Evolutionary conservation across 176 grass and related monocot species (phyloP).

Genomic region (Cenchrus fungigraminus): DNA sequence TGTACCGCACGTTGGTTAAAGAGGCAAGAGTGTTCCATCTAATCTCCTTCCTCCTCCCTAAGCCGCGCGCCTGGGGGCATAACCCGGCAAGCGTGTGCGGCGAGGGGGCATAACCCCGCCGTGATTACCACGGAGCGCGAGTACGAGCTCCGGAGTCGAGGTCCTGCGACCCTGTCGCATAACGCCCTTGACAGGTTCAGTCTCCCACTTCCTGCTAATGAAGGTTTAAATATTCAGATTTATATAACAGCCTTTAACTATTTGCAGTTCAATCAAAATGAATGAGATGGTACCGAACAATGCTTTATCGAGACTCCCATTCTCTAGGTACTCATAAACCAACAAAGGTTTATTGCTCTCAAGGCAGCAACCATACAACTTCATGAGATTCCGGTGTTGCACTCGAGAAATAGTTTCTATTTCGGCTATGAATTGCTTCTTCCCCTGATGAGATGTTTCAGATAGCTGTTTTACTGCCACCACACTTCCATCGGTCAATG

Average conservation of each 20-base stretch:
- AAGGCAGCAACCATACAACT: conserved; percentile 69
- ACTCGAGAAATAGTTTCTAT: conserved; percentile 79
- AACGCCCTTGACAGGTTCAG: conserved; percentile 1
- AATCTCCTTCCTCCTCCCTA: too few species aligned
- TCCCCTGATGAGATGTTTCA: conserved; percentile 66
- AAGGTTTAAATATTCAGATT: neutral
- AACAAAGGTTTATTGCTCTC: conserved; percentile 61
- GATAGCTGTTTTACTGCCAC: conserved; percentile 79
- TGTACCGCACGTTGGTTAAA: too few species aligned
- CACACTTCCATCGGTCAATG: conserved; percentile 53
- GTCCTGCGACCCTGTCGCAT: too few species aligned
- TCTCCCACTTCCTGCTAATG: conserved; percentile 41
- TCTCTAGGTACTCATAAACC: conserved; percentile 81
- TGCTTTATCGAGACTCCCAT: conserved; percentile 75
- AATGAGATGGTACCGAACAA: conserved; percentile 52
- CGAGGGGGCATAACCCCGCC: too few species aligned
- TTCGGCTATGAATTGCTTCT: conserved; percentile 69
- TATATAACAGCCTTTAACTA: neutral
- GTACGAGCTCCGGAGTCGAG: too few species aligned
- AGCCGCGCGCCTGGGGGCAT: too few species aligned
- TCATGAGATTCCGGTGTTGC: conserved; percentile 70
- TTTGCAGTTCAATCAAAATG: neutral
- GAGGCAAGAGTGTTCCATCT: too few species aligned
- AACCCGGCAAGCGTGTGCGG: too few species aligned
- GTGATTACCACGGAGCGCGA: too few species aligned